These are phyloP conservation scores for Wickerhamomyces mucosus DNA, from an alignment of 805 yeast species.

Conservation along the genomic window DNA sequence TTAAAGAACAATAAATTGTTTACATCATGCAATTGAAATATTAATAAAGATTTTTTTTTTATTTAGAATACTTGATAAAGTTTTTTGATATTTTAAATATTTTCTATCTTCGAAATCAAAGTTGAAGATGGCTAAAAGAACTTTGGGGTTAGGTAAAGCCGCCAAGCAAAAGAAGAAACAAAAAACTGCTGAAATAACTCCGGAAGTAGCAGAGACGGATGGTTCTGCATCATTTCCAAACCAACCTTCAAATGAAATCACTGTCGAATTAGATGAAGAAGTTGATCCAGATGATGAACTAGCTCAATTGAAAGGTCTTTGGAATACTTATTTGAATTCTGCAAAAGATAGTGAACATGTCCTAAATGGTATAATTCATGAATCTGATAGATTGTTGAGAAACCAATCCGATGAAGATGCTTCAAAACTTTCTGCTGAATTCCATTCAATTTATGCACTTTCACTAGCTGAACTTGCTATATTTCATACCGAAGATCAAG, in stretches of 20 bases:
- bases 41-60: too few relatives aligned
- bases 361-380: conserved; percentile 82
- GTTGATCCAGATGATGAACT: conserved; percentile 71
- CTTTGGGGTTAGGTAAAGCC: conserved; percentile 54
- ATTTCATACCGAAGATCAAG: conserved; percentile 39
- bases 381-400: conserved; percentile 74
- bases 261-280: conserved; percentile 61
- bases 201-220: conserved; percentile 7
- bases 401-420: conserved; percentile 17
- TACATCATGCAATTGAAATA: too few relatives aligned
- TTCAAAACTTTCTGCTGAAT: conserved; percentile 34
- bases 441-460: conserved; percentile 66
- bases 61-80: too few relatives aligned
- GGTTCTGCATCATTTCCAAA: conserved; percentile 18
- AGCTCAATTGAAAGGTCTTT: conserved; percentile 66
- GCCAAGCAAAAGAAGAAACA: conserved; percentile 37
- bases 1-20: too few relatives aligned
- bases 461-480: conserved; percentile 58
- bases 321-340: conserved; percentile 50
- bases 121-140: conserved; percentile 53
- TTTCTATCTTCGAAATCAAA: too few relatives aligned
- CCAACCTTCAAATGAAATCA: conserved; percentile 29
- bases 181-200: conserved; percentile 12
- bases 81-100: too few relatives aligned
- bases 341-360: conserved; percentile 55